phyloP scores from a whole-genome alignment of 768 basidiomycete species.

The Polyporus arcularius region DNA sequence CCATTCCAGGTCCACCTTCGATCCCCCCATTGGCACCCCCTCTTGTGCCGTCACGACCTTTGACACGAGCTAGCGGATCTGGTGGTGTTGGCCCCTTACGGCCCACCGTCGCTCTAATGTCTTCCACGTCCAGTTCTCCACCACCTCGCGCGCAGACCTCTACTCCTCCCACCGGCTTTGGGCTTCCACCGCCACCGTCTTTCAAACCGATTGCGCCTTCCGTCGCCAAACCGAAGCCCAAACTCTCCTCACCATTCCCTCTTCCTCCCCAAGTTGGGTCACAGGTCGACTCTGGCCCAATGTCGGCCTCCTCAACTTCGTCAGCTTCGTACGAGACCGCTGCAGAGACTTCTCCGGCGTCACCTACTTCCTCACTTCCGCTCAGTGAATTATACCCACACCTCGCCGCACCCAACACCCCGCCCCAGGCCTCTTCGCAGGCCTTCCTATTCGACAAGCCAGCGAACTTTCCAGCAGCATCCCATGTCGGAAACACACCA shows the following conservation, averaged over 20 bases:
- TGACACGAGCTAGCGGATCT: constrained; percentile 12
- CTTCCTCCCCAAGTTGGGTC: constrained; percentile 1
- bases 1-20: not conserved
- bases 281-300: not conserved
- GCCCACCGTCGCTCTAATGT: not conserved
- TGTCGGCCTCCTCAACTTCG: constrained; percentile 16
- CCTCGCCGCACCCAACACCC: constrained; percentile 2
- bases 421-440: constrained; percentile 6
- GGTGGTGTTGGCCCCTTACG: constrained; percentile 8
- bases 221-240: constrained; percentile 4
- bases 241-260: constrained; percentile 14
- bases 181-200: constrained; percentile 11
- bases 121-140: not conserved
- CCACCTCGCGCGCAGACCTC: constrained; percentile 11
- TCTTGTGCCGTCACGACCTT: constrained; percentile 19
- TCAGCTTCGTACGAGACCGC: constrained; percentile 14
- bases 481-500: not conserved
- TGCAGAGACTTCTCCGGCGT: constrained; percentile 12
- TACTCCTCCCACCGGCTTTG: constrained; percentile 5
- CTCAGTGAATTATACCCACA: constrained; percentile 23
- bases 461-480: not conserved
- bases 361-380: constrained; percentile 20
- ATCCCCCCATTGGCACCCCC: constrained; percentile 14
- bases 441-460: not conserved
- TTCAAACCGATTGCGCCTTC: not conserved